Evolutionary conservation across 371 early-diverging fungal genomes (phyloP).

Genomic region (Basidiobolus meristosporus): DNA sequence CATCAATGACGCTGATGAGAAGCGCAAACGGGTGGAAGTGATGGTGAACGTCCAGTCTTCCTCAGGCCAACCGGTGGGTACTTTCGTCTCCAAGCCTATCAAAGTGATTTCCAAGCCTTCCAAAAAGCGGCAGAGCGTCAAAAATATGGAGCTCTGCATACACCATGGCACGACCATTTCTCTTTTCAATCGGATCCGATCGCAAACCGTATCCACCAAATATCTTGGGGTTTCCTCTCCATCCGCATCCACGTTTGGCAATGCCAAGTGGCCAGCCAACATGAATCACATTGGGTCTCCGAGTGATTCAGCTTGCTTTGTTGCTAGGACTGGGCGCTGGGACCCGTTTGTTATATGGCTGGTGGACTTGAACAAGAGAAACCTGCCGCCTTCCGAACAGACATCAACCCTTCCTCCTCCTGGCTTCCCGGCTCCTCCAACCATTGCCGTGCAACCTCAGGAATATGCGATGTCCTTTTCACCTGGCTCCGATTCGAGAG

Average conservation of each 20-base stretch:
- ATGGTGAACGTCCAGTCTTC: neutral
- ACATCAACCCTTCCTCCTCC: constrained; percentile 49
- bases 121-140: constrained; percentile 65
- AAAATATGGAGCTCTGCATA: constrained; percentile 52
- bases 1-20: neutral
- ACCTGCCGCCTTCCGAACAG: constrained; percentile 43
- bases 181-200: constrained; percentile 21
- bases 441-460: constrained; percentile 36
- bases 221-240: constrained; percentile 30
- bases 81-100: constrained; percentile 49
- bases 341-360: constrained; percentile 81
- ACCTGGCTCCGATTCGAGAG: no score
- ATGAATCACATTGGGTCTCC: constrained; percentile 23
- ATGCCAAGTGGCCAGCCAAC: no score
- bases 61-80: constrained; percentile 12
- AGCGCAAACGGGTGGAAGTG: neutral
- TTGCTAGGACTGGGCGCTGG: constrained; percentile 61
- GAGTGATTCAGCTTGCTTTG: constrained; percentile 37
- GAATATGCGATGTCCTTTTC: constrained; percentile 13
- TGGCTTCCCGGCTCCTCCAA: constrained; percentile 50
- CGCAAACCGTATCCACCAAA: constrained; percentile 70
- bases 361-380: constrained; percentile 30
- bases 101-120: constrained; percentile 70
- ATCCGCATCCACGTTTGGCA: constrained; percentile 4
- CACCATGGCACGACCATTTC: constrained; percentile 22